These are phyloP conservation scores for Solanum peruvianum DNA, from an alignment of 257 asterid species.

Conservation along the genomic window DNA sequence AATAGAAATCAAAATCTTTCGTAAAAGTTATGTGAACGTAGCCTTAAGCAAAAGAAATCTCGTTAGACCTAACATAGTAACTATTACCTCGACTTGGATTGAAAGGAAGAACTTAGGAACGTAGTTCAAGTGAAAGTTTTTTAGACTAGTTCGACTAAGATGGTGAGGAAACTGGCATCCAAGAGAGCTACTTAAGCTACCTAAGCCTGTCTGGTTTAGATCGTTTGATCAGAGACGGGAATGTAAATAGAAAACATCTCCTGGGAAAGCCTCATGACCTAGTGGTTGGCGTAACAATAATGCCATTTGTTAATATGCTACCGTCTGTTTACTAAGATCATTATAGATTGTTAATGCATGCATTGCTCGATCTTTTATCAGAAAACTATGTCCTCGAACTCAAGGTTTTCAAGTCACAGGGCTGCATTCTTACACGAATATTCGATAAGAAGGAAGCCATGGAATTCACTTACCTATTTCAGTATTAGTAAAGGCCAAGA, in stretches of 20 bases:
- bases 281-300: background rate
- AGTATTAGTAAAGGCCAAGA: conserved; percentile 59
- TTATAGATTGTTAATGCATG: background rate
- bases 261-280: background rate
- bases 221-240: background rate
- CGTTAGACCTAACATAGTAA: background rate
- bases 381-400: background rate
- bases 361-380: background rate
- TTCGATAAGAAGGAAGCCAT: background rate
- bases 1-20: background rate
- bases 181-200: background rate
- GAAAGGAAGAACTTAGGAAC: background rate
- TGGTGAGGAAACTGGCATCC: background rate
- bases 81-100: background rate
- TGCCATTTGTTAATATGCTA: background rate
- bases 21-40: background rate
- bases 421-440: background rate
- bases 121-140: background rate
- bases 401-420: background rate
- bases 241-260: background rate
- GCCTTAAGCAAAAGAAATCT: background rate
- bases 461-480: background rate
- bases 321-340: background rate
- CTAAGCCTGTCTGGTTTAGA: background rate
- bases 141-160: background rate